These are phyloP conservation scores for Ampelocalamus luodianensis DNA, from an alignment of 176 grass and related monocot species.

Conservation along the genomic window DNA sequence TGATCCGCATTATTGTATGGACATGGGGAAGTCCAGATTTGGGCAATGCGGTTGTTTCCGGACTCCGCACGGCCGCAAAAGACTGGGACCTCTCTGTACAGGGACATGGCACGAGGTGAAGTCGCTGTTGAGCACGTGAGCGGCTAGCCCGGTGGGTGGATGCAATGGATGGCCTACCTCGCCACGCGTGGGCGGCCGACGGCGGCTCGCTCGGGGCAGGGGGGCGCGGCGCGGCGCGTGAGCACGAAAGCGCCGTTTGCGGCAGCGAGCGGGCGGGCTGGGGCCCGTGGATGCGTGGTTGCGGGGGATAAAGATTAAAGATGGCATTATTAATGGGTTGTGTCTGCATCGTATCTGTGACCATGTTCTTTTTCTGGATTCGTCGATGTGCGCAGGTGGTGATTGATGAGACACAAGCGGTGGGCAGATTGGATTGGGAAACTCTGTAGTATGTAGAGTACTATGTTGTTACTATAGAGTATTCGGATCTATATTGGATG, in stretches of 20 bases:
- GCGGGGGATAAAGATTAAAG: too few species aligned
- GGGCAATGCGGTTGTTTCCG: not conserved
- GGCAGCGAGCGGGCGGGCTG: conserved; percentile 24
- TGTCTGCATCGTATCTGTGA: conserved; percentile 33
- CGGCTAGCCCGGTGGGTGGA: not conserved
- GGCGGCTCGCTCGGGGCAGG: not conserved
- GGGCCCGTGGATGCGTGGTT: not conserved
- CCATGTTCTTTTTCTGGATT: conserved; percentile 40
- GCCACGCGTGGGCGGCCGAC: conserved; percentile 28
- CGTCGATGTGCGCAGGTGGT: not conserved
- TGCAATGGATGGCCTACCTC: conserved; percentile 15
- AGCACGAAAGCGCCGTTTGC: conserved; percentile 40
- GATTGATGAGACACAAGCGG: not conserved
- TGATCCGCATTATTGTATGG: conserved; percentile 25
- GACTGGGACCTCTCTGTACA: not conserved
- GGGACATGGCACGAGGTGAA: not conserved
- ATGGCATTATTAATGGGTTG: not conserved
- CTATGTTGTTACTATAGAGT: too few species aligned
- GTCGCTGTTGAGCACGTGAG: conserved; percentile 15
- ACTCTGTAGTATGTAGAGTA: not conserved
- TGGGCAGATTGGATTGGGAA: too few species aligned
- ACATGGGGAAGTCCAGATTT: not conserved
- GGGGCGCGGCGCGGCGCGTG: not conserved
- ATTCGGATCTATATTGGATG: too few species aligned
- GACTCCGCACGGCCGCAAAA: not conserved